A percentile compares a stretch with the other conserved stretches of the same genome.
These are phyloP conservation scores for Solanum hybrid DNA, from an alignment of 305 asterid genomes.

Conservation along the genomic window DNA sequence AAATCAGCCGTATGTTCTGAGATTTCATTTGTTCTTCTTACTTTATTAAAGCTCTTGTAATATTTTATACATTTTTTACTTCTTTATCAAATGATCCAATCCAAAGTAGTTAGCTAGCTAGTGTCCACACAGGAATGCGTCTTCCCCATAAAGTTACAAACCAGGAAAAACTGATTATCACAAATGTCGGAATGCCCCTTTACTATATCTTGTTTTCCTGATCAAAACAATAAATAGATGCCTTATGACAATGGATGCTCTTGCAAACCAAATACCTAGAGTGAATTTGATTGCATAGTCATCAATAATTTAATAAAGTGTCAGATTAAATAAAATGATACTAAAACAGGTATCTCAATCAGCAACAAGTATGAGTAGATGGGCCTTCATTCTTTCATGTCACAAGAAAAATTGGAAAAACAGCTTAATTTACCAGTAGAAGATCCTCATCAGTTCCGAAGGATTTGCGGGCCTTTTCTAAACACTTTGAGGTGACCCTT, in stretches of 20 bases:
- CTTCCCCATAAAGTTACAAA: not conserved
- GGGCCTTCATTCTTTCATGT: not conserved
- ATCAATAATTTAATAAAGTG: not conserved
- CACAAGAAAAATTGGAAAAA: not conserved
- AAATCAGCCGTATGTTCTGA: not conserved
- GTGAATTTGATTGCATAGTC: not conserved
- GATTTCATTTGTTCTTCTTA: not conserved
- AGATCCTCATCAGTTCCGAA: slow-evolving; percentile 98
- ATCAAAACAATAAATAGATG: not conserved
- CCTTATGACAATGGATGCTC: not conserved
- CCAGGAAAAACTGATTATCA: not conserved
- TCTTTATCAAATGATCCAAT: not conserved
- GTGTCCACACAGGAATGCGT: not conserved
- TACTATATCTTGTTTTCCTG: not conserved
- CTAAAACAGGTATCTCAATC: not conserved
- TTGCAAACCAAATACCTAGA: not conserved
- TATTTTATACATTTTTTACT: not conserved
- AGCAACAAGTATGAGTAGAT: not conserved
- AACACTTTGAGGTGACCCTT: slow-evolving; percentile 53
- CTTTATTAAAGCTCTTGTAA: not conserved
- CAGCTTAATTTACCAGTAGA: slow-evolving; percentile 15
- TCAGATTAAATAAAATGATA: not conserved
- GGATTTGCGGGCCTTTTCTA: slow-evolving; percentile 78
- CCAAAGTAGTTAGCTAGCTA: not conserved
- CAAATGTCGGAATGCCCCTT: slow-evolving; percentile 85